A percentile compares a stretch with the other conserved stretches of the same genome.
phyloP scores from a whole-genome alignment of 805 yeast genomes.

The Lipomyces mesembrius region DNA sequence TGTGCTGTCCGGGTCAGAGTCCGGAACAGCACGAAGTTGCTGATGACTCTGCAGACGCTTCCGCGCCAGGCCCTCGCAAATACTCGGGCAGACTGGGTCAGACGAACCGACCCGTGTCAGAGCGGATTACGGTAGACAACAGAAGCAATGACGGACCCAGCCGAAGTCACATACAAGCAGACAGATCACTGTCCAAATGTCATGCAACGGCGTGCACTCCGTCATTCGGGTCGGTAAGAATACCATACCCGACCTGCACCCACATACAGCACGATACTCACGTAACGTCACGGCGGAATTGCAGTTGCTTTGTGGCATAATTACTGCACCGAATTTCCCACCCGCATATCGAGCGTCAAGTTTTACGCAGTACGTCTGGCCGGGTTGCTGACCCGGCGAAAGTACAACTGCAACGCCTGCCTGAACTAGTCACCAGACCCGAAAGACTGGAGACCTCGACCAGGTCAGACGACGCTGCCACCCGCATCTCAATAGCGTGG shows the following conservation, averaged over 20 bases:
- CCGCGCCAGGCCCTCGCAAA: conserved; percentile 37
- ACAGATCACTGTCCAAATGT: neutral
- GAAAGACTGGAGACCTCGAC: neutral
- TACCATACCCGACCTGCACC: neutral
- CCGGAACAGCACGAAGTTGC: conserved; percentile 13
- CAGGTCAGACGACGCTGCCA: conserved; percentile 8
- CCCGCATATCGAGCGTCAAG: conserved; percentile 31
- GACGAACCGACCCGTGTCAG: neutral
- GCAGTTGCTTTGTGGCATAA: conserved; percentile 1
- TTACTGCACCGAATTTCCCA: conserved; percentile 39
- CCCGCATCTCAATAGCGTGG: conserved; percentile 2
- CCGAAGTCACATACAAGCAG: neutral
- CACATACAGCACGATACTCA: conserved; percentile 3
- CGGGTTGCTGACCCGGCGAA: neutral
- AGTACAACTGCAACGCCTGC: conserved; percentile 8
- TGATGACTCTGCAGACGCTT: conserved; percentile 35
- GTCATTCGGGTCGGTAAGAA: neutral
- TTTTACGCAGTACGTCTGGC: conserved; percentile 10
- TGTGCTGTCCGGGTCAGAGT: conserved; percentile 6
- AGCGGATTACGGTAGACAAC: conserved; percentile 1
- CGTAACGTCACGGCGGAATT: neutral
- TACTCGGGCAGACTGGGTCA: conserved; percentile 31
- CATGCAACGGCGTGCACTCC: conserved; percentile 2
- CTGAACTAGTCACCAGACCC: neutral
- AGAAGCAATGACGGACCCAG: conserved; percentile 2